phyloP scores from a whole-genome alignment of 257 asterid species.

The Rhazya stricta region DNA sequence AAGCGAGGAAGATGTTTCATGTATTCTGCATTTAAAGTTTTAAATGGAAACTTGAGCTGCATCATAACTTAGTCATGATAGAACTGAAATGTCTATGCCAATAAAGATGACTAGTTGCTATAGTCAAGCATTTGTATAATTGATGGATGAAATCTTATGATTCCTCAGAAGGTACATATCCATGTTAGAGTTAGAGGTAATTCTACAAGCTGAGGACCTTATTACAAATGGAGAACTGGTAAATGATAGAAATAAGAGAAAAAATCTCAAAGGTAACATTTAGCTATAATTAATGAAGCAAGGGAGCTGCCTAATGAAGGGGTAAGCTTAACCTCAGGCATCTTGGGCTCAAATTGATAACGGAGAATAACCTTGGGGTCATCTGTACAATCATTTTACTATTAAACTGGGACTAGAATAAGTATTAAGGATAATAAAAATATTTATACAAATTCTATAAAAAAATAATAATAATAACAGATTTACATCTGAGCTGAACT shows the following conservation, averaged over 20 bases:
- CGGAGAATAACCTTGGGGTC: neutral
- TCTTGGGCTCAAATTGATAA: neutral
- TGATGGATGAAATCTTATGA: neutral
- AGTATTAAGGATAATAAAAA: no score
- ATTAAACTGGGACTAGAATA: neutral
- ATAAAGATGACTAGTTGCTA: neutral
- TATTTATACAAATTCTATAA: no score
- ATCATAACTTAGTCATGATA: neutral
- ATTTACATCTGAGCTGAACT: neutral
- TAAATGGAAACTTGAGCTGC: neutral
- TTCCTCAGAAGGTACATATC: neutral
- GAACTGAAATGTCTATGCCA: neutral
- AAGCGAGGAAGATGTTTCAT: slow-evolving; percentile 51
- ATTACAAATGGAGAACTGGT: neutral
- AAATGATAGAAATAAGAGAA: neutral
- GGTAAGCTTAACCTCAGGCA: neutral
- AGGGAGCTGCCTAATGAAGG: neutral
- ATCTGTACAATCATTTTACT: neutral
- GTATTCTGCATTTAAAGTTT: slow-evolving; percentile 38
- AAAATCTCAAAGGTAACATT: neutral
- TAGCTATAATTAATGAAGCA: neutral
- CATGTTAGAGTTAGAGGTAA: neutral
- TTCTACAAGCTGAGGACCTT: neutral
- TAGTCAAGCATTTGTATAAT: neutral
- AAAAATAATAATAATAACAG: no score